Conservation (phyloP, 768 basidiomycete species). For the Russula earlei region DNA sequence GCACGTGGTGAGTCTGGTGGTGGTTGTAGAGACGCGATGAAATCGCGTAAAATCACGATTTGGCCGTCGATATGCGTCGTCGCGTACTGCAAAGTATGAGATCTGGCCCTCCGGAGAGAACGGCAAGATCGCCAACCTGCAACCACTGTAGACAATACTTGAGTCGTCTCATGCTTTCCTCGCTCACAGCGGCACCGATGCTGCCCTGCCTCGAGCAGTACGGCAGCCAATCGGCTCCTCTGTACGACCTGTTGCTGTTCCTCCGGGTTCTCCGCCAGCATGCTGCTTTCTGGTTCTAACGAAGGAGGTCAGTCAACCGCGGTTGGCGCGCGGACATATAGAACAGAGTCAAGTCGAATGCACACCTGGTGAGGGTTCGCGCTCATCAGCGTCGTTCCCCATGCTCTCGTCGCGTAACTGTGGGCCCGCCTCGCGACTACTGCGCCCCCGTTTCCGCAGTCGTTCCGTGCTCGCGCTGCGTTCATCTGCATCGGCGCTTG, state of each 20-base stretch:
- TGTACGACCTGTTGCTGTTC: constrained; percentile 48
- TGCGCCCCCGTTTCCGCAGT: constrained; percentile 12
- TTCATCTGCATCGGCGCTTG: constrained; percentile 8
- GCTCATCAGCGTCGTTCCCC: constrained; percentile 2
- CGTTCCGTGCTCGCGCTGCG: constrained; percentile 5
- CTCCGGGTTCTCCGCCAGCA: constrained; percentile 17
- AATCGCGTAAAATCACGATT: constrained; percentile 74
- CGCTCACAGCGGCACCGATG: constrained; percentile 78
- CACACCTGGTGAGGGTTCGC: constrained; percentile 3
- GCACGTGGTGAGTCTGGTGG: constrained; percentile 29
- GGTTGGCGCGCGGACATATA: neutral
- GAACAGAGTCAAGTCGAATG: neutral
- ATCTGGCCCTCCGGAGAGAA: neutral
- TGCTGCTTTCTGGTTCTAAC: constrained; percentile 1
- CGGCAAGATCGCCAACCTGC: constrained; percentile 41
- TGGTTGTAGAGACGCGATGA: constrained; percentile 62
- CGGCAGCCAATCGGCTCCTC: constrained; percentile 78
- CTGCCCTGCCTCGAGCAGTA: constrained; percentile 83
- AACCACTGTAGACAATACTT: constrained; percentile 86
- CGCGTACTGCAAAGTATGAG: constrained; percentile 50
- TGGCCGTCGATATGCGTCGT: constrained; percentile 82
- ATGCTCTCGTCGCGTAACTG: constrained; percentile 20
- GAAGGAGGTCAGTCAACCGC: neutral
- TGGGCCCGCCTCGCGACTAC: constrained; percentile 2
- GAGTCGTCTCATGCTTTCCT: constrained; percentile 80